phyloP scores from a whole-genome alignment of 2,329 filamentous ascomycete species.

The Ophiostoma sp. region DNA sequence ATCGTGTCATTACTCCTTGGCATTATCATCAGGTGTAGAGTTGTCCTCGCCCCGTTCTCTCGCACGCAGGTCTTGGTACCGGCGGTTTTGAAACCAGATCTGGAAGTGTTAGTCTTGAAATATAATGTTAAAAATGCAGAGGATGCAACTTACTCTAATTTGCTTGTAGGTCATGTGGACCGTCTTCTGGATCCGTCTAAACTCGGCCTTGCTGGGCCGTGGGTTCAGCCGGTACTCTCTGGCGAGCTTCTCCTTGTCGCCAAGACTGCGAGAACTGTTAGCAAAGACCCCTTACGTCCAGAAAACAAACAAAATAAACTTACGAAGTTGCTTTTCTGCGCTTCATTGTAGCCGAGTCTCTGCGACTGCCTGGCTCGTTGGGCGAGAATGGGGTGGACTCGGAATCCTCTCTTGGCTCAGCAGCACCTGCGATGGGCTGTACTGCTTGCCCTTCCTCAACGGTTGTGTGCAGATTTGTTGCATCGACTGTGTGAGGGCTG shows the following conservation, averaged over 20 bases:
- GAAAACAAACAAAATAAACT: background rate
- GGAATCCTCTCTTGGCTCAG: background rate
- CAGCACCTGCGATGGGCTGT: background rate
- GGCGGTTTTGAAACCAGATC: conserved; percentile 36
- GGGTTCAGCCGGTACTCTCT: conserved; percentile 10
- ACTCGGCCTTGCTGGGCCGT: background rate
- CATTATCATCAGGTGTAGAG: conserved; percentile 4
- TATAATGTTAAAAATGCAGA: background rate
- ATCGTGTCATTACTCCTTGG: background rate
- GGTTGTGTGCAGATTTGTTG: background rate
- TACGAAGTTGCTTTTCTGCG: conserved; percentile 13
- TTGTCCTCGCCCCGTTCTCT: background rate
- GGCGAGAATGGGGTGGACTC: conserved; percentile 6
- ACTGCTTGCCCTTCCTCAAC: background rate
- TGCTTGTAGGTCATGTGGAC: conserved; percentile 17
- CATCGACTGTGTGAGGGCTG: background rate
- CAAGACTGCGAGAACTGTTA: background rate
- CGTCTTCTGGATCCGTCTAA: background rate
- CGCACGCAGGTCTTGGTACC: conserved; percentile 12
- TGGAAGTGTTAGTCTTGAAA: background rate
- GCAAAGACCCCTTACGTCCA: background rate
- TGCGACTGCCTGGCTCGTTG: background rate
- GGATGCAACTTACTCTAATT: background rate
- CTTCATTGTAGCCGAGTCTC: background rate
- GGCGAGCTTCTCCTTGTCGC: conserved; percentile 9